These are phyloP conservation scores for Tetracentron sinense DNA, from an alignment of 164 flowering plant genomes.

Conservation along the genomic window DNA sequence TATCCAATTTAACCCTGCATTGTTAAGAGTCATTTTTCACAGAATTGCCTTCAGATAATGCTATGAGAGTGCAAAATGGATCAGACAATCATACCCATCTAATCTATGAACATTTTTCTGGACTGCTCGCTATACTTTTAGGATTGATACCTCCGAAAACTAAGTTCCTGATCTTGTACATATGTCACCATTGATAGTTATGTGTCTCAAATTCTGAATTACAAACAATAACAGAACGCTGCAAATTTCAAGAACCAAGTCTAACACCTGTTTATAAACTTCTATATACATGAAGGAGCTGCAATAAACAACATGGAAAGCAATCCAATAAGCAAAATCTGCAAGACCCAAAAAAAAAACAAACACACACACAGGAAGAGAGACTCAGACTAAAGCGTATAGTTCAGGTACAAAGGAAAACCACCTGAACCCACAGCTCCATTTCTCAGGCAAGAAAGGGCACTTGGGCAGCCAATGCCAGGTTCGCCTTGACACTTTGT, in stretches of 20 bases:
- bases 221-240: neutral
- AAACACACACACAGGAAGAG: neutral
- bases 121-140: too few relatives aligned
- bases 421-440: slow-evolving; percentile 83
- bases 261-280: neutral
- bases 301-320: neutral
- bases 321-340: too few relatives aligned
- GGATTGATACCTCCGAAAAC: too few relatives aligned
- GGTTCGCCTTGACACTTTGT: slow-evolving; percentile 46
- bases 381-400: slow-evolving; percentile 37
- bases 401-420: slow-evolving; percentile 69
- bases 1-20: too few relatives aligned
- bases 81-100: too few relatives aligned
- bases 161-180: too few relatives aligned
- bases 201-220: too few relatives aligned
- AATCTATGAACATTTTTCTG: too few relatives aligned
- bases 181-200: too few relatives aligned
- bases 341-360: neutral
- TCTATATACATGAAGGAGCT: neutral
- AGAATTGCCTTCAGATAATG: too few relatives aligned
- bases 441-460: slow-evolving; percentile 64
- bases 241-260: neutral
- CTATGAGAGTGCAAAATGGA: too few relatives aligned
- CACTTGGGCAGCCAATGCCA: slow-evolving; percentile 87
- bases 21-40: too few relatives aligned